Conservation (phyloP, 116 monocot species). For the Posidonia oceanica region DNA sequence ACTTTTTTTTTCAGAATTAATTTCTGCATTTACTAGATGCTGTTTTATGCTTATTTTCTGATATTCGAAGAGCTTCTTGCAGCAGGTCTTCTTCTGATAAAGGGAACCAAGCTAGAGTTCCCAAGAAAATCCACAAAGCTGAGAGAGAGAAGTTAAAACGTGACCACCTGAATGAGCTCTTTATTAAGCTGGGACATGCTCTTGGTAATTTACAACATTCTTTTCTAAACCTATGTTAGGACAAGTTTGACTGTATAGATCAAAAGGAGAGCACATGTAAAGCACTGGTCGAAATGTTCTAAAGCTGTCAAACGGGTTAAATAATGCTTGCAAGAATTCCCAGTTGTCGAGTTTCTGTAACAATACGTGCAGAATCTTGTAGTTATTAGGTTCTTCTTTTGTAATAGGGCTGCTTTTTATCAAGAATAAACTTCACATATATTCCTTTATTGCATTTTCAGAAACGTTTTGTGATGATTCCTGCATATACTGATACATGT, state of each 20-base stretch:
- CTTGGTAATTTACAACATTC: constrained; percentile 29
- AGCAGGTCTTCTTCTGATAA: constrained; percentile 24
- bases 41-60: not conserved
- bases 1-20: not conserved
- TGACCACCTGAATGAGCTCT: constrained; percentile 60
- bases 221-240: not conserved
- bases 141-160: constrained; percentile 76
- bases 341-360: not conserved
- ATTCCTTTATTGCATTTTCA: not conserved
- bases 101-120: constrained; percentile 28
- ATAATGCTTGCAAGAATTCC: no score
- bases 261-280: no score
- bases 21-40: not conserved
- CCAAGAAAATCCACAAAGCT: constrained; percentile 67
- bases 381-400: not conserved
- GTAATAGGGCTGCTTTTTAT: not conserved
- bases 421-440: not conserved
- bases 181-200: constrained; percentile 34
- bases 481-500: not conserved
- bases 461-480: not conserved
- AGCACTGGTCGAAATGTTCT: no score
- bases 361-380: not conserved
- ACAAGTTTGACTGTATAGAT: not conserved
- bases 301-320: no score
- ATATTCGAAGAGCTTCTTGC: constrained; percentile 1